Evolutionary conservation across 179 eudicot species (phyloP).

Genomic region (Corrigiola litoralis): DNA sequence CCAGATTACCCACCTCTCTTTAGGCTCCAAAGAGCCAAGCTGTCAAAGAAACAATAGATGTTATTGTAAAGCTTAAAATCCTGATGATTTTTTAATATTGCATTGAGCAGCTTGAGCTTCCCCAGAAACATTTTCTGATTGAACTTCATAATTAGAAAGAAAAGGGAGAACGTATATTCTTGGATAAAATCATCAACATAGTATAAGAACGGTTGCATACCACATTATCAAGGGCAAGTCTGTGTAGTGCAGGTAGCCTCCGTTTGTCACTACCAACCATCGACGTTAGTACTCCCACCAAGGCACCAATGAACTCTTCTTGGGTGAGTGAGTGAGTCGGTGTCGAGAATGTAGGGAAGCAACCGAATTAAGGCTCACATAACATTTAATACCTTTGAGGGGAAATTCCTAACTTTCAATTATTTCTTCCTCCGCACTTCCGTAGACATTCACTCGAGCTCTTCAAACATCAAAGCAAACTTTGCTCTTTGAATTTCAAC

Average conservation of each 20-base stretch:
- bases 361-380: conserved; percentile 67
- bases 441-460: conserved; percentile 63
- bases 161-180: too few species aligned
- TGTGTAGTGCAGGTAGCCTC: conserved; percentile 79
- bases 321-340: conserved; percentile 63
- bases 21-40: conserved; percentile 96
- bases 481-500: conserved; percentile 71
- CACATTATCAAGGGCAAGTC: conserved; percentile 97
- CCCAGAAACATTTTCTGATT: too few species aligned
- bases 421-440: conserved; percentile 71
- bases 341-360: conserved; percentile 59
- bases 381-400: conserved; percentile 64
- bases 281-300: conserved; percentile 54
- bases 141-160: too few species aligned
- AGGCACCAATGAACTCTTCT: conserved; percentile 73
- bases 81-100: not conserved
- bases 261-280: conserved; percentile 63
- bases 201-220: conserved; percentile 32
- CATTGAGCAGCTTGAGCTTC: too few species aligned
- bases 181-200: not conserved
- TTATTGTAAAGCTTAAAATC: not conserved
- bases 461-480: conserved; percentile 54
- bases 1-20: conserved; percentile 91
- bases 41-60: conserved; percentile 20
- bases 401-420: conserved; percentile 59